Evolutionary conservation across 2,329 filamentous ascomycete genomes (phyloP).

Genomic region (Apiospora arundinis): DNA sequence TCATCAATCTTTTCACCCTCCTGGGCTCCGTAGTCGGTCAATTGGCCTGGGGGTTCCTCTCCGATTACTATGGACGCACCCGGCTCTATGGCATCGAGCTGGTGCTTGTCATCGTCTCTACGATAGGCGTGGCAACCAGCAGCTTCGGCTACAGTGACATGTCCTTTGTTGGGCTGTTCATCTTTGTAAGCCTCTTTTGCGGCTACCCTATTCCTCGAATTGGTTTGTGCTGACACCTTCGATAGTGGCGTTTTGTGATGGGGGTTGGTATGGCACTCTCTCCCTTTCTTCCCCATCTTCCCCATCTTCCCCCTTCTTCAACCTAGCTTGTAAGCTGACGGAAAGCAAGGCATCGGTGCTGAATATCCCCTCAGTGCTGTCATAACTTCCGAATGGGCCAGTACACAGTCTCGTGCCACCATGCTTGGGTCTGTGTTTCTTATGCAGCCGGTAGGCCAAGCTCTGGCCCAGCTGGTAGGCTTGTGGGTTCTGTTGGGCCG

Average conservation of each 20-base stretch:
- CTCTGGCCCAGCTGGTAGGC: constrained; percentile 67
- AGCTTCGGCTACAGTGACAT: constrained; percentile 57
- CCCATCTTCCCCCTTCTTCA: too few relatives aligned
- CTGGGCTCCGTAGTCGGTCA: constrained; percentile 59
- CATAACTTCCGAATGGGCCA: constrained; percentile 69
- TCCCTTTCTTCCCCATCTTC: not conserved
- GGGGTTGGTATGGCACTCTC: constrained; percentile 48
- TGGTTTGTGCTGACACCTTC: not conserved
- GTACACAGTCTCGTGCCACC: constrained; percentile 63
- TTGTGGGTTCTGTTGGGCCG: constrained; percentile 58
- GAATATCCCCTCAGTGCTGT: constrained; percentile 72
- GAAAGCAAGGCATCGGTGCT: constrained; percentile 62
- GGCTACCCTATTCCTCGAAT: not conserved
- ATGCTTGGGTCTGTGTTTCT: constrained; percentile 73
- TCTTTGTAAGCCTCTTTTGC: constrained; percentile 45
- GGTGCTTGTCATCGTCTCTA: constrained; percentile 61
- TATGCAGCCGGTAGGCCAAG: constrained; percentile 71
- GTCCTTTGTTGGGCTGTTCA: constrained; percentile 57
- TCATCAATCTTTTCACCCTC: constrained; percentile 57
- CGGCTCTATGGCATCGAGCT: constrained; percentile 63
- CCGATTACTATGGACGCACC: constrained; percentile 61
- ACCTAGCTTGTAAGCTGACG: not conserved
- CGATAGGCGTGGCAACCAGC: constrained; percentile 61
- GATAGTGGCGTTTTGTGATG: constrained; percentile 60
- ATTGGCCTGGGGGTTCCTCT: constrained; percentile 60